Percentiles rank a stretch among this genome's conserved stretches.
These are phyloP conservation scores for Rhododendron williamsianum DNA, from an alignment of 148 eudicot genomes.

Conservation along the genomic window DNA sequence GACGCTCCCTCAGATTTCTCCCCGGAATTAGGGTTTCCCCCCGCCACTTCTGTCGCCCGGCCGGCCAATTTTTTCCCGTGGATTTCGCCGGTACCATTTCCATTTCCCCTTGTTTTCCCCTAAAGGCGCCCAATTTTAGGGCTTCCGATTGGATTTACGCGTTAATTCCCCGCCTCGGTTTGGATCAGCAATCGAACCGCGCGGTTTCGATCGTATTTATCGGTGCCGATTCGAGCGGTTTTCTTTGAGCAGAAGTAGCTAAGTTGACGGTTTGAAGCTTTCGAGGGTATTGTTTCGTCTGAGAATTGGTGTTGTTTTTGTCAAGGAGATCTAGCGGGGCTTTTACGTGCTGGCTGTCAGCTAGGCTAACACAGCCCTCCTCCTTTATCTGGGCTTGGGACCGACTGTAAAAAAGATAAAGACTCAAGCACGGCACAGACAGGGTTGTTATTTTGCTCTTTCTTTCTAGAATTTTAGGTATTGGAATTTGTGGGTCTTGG, in stretches of 20 bases:
- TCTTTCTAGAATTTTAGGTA: neutral
- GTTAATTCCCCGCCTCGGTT: neutral
- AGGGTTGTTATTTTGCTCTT: neutral
- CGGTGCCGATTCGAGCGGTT: neutral
- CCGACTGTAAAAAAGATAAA: neutral
- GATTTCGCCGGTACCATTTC: neutral
- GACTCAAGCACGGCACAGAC: neutral
- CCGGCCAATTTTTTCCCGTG: neutral
- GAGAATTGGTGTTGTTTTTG: neutral
- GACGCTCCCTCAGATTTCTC: conserved; percentile 12
- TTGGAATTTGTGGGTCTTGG: conserved; percentile 2
- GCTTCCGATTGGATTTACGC: conserved; percentile 16
- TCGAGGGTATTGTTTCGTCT: neutral
- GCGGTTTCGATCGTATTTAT: neutral
- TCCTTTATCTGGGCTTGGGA: neutral
- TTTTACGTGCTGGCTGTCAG: too few relatives aligned
- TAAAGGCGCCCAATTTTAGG: conserved; percentile 11
- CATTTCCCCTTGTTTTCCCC: neutral
- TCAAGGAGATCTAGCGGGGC: too few relatives aligned
- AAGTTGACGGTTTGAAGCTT: conserved; percentile 2
- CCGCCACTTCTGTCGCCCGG: too few relatives aligned
- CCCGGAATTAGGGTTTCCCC: neutral
- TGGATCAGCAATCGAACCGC: conserved; percentile 12
- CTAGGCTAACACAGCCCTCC: neutral
- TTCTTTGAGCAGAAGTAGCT: neutral